Percentiles rank a stretch among this genome's conserved stretches.
These are phyloP conservation scores for Oryza rufipogon DNA, from an alignment of 176 grass and related monocot genomes.

Conservation along the genomic window DNA sequence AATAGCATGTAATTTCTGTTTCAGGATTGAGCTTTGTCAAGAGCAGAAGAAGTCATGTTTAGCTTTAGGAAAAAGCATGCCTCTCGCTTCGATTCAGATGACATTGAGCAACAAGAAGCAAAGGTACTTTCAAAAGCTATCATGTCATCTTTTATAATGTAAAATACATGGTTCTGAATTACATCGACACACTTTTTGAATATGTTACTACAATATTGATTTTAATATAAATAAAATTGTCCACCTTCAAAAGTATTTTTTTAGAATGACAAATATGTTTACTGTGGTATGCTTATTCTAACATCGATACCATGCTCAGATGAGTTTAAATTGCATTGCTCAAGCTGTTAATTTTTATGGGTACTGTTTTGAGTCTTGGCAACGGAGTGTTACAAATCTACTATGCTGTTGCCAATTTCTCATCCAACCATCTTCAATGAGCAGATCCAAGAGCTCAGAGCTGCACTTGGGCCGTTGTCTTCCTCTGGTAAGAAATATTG, in stretches of 20 bases:
- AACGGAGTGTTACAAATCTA: background rate
- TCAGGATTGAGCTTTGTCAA: constrained; percentile 19
- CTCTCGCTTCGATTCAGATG: constrained; percentile 44
- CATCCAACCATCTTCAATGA: constrained; percentile 11
- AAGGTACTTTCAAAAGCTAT: constrained; percentile 51
- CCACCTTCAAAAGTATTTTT: background rate
- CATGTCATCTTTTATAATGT: background rate
- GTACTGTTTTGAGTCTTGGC: background rate
- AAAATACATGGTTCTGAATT: constrained; percentile 4
- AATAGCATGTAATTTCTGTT: background rate
- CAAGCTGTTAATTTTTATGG: background rate
- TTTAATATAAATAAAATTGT: background rate
- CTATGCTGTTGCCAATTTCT: constrained; percentile 6
- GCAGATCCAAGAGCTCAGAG: constrained; percentile 75
- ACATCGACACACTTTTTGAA: background rate
- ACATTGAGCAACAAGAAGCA: constrained; percentile 50
- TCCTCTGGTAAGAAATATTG: constrained; percentile 48
- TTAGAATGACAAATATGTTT: background rate
- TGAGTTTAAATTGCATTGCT: background rate
- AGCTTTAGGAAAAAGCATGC: constrained; percentile 65
- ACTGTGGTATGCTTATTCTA: background rate
- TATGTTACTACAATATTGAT: background rate
- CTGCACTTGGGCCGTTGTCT: constrained; percentile 63
- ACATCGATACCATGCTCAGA: background rate
- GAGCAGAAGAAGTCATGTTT: constrained; percentile 63